Base-by-base conservation (phyloP, 306 rosid genomes). In the Vigna unguiculata region DNA sequence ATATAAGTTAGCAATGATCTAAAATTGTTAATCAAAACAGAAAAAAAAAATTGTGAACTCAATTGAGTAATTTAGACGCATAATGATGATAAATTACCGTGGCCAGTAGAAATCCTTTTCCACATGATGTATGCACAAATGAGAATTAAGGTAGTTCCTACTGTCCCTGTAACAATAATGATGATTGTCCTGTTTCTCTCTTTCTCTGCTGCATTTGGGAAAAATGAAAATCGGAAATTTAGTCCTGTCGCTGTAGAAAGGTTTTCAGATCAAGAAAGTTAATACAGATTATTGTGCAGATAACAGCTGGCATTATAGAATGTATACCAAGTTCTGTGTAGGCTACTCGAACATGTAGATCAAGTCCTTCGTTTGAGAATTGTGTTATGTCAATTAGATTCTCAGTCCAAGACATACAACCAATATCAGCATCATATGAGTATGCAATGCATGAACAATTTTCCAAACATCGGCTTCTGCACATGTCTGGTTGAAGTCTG, bases 391-490 rank as follows among this genome's bases (percentile, higher is more conserved):
- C 81, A 22, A 54, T 21, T 22, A 80, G 62, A 62, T 66, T 63
- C 19, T 24, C 43, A n/a, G 3, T 32, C 85, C 87, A 84, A 20
- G 60, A 32, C 77, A 83, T 9, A 24, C 83, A 78, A 3, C 83
- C 80, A 30, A 78, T 78, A 7, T 15, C 59, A 21, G 57, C 0
- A 17, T 8, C 69, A 3, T 54, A 47, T 28, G 79, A 72, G 24
- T 82, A 82, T 1, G 85, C 82, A 2, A 24, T 1, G 5, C 85
- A 82, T 22, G 82, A 71, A 21, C 82, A 77, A 7, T 65, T 77
- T 49, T 82, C 9, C 43, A 82, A 47, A 22, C 85, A 84, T 5
- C 2, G 13, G 19, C 46, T 49, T 77, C 63, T 60, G 20, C 82
- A 80, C 0, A 2, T 16, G 9, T 73, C 69, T 58, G 69, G 46